These are phyloP conservation scores for Benincasa hispida DNA, from an alignment of 306 rosid species.

Conservation along the genomic window DNA sequence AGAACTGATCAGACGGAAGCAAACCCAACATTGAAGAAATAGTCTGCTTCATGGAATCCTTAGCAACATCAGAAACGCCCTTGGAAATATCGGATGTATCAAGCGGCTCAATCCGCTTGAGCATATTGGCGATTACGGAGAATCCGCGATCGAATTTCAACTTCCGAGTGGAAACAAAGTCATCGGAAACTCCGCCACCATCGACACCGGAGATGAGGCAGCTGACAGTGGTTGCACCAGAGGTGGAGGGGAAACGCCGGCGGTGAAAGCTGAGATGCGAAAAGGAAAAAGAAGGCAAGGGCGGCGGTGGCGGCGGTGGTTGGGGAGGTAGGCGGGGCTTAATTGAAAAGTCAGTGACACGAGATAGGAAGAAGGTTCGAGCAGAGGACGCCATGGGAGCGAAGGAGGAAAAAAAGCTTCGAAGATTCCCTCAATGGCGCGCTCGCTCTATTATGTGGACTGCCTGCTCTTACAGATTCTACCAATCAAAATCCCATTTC, in stretches of 20 bases:
- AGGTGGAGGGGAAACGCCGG: constrained; percentile 10
- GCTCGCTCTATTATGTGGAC: constrained; percentile 3
- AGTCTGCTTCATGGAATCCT: constrained; percentile 93
- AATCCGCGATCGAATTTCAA: constrained; percentile 60
- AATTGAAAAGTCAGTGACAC: constrained; percentile 32
- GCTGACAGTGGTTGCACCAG: constrained; percentile 9
- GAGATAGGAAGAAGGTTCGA: constrained; percentile 48
- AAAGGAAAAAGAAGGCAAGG: constrained; percentile 3
- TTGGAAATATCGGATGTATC: constrained; percentile 71
- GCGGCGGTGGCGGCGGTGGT: constrained; percentile 18
- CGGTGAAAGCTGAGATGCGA: constrained; percentile 7
- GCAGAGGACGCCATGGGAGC: constrained; percentile 52
- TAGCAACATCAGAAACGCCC: constrained; percentile 69
- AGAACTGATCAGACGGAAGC: constrained; percentile 81
- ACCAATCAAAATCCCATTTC: background rate
- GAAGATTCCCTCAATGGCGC: constrained; percentile 5
- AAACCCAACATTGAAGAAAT: constrained; percentile 87
- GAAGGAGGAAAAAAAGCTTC: background rate
- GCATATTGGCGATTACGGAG: constrained; percentile 77
- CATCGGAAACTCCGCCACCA: constrained; percentile 76
- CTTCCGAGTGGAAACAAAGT: constrained; percentile 69
- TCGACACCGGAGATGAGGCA: constrained; percentile 57
- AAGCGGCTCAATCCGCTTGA: constrained; percentile 68
- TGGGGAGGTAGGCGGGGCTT: constrained; percentile 31
- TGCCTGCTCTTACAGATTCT: background rate